Evolutionary conservation across 2,329 filamentous ascomycete species (phyloP).

Genomic region (Fusarium vanettenii): DNA sequence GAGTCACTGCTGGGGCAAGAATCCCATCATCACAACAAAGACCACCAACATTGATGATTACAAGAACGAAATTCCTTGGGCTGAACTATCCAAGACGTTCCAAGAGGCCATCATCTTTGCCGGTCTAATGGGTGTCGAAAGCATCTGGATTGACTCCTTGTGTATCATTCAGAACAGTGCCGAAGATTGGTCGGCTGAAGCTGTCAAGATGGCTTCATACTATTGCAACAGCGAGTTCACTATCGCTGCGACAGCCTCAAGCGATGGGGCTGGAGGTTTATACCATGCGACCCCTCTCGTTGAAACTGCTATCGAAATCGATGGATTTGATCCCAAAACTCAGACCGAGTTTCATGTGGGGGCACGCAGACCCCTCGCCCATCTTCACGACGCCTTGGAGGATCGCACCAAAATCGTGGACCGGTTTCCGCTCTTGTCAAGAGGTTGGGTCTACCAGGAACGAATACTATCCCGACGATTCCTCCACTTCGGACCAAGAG

Average conservation of each 20-base stretch:
- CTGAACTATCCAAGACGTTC: slow-evolving; percentile 4
- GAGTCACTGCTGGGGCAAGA: slow-evolving; percentile 12
- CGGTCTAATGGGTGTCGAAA: not conserved
- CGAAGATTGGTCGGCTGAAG: not conserved
- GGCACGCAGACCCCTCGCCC: not conserved
- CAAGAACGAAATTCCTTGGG: slow-evolving; percentile 2
- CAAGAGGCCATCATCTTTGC: slow-evolving; percentile 1
- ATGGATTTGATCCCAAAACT: not conserved
- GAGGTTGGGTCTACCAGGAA: slow-evolving; percentile 15
- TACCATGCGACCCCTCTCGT: not conserved
- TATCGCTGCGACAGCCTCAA: not conserved
- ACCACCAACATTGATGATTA: not conserved
- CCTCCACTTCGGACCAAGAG: slow-evolving; percentile 5
- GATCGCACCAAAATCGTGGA: not conserved
- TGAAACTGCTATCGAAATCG: not conserved
- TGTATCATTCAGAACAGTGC: slow-evolving; percentile 11
- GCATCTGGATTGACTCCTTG: slow-evolving; percentile 11
- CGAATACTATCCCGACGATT: not conserved
- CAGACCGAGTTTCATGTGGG: not conserved
- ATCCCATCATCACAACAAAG: slow-evolving; percentile 4
- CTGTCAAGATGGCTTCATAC: slow-evolving; percentile 12
- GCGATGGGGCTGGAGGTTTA: not conserved
- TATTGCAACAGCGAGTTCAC: slow-evolving; percentile 11
- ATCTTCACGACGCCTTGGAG: slow-evolving; percentile 1
- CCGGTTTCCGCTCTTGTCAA: slow-evolving; percentile 1